Conservation (phyloP, 2,329 filamentous ascomycete genomes). For the Colletotrichum horii region DNA sequence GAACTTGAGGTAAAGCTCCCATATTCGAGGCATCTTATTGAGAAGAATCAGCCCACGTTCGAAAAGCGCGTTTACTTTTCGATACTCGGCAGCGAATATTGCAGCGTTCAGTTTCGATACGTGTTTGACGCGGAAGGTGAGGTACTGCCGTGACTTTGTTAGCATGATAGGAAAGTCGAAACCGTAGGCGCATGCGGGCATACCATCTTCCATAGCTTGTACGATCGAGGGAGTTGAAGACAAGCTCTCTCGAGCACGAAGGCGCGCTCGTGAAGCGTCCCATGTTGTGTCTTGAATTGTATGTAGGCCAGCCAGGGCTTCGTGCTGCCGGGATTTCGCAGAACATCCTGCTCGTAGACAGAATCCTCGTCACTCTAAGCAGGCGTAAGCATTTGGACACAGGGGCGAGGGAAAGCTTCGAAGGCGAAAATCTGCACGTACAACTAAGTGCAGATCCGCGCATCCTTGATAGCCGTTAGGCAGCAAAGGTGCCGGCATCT, state of each 20-base stretch:
- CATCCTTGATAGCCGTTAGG: conserved; percentile 44
- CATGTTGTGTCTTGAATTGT: conserved; percentile 88
- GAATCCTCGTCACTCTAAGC: conserved; percentile 82
- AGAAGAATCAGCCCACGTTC: conserved; percentile 90
- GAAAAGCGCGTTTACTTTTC: conserved; percentile 94
- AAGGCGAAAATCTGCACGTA: conserved; percentile 32
- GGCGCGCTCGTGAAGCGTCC: conserved; percentile 83
- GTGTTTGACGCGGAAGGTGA: conserved; percentile 83
- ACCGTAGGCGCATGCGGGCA: conserved; percentile 17
- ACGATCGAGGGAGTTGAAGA: conserved; percentile 86
- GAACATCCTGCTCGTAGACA: conserved; percentile 94
- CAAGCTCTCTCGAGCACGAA: conserved; percentile 90
- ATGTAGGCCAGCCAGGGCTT: conserved; percentile 97
- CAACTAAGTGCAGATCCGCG: conserved; percentile 55
- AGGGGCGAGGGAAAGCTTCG: not conserved
- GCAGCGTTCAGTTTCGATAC: conserved; percentile 83
- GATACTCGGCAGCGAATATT: conserved; percentile 78
- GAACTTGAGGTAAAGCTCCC: conserved; percentile 96
- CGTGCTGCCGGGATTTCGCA: conserved; percentile 82
- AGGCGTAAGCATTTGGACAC: conserved; percentile 27
- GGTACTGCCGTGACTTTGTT: conserved; percentile 62
- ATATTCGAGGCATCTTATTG: conserved; percentile 98
- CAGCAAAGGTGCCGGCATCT: conserved; percentile 21
- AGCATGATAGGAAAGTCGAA: not conserved
- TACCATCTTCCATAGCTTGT: conserved; percentile 98